These are phyloP conservation scores for Xylariaceae sp. DNA, from an alignment of 2,329 filamentous ascomycete genomes.

Conservation along the genomic window DNA sequence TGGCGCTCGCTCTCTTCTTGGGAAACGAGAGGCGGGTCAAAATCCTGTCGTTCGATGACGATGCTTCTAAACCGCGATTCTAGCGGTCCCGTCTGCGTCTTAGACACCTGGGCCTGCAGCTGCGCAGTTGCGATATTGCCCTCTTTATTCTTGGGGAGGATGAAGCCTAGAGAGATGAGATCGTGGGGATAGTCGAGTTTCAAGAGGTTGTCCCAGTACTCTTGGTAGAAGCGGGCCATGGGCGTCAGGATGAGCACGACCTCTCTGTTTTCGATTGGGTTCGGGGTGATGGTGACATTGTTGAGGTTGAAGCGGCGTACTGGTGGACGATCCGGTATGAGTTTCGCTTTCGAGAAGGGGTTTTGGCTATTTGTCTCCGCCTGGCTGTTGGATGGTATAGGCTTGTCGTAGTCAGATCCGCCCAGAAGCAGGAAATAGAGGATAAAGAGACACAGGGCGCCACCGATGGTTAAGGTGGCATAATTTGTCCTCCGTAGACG, in stretches of 20 bases:
- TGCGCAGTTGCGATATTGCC: constrained; percentile 82
- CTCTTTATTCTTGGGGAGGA: constrained; percentile 89
- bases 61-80: constrained; percentile 86
- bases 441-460: constrained; percentile 33
- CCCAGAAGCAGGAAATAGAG: constrained; percentile 32
- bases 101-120: constrained; percentile 79
- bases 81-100: constrained; percentile 79
- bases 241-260: constrained; percentile 89
- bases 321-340: constrained; percentile 66
- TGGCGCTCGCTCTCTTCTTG: constrained; percentile 89
- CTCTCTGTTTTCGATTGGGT: constrained; percentile 77
- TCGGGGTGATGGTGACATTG: constrained; percentile 78
- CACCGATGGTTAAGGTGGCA: constrained; percentile 32
- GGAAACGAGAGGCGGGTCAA: constrained; percentile 74
- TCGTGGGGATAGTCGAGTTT: constrained; percentile 87
- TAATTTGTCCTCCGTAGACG: constrained; percentile 36
- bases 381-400: constrained; percentile 13
- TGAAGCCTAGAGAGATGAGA: constrained; percentile 92
- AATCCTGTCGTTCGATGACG: constrained; percentile 93
- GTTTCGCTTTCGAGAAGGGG: constrained; percentile 50
- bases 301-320: constrained; percentile 94
- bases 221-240: constrained; percentile 87
- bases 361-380: constrained; percentile 63
- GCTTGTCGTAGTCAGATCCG: constrained; percentile 23
- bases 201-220: constrained; percentile 92